These are phyloP conservation scores for Zymoseptoria passerinii DNA, from an alignment of 2,329 filamentous ascomycete species.

Conservation along the genomic window DNA sequence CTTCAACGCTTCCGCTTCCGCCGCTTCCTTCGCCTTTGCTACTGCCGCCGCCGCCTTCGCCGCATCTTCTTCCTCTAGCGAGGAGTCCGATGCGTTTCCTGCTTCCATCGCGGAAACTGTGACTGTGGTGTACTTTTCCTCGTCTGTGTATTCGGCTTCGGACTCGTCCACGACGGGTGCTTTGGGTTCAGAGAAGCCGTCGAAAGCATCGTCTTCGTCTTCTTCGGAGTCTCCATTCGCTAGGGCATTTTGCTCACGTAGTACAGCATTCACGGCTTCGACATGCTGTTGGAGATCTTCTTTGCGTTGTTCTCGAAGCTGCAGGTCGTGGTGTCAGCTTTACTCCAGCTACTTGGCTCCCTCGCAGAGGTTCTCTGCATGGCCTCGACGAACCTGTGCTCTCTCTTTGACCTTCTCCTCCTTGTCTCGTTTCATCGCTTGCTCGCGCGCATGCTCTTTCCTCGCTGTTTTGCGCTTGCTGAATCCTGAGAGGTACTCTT, in stretches of 20 bases:
- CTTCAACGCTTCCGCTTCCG: constrained; percentile 30
- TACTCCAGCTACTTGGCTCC: not conserved
- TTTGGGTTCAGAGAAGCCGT: constrained; percentile 12
- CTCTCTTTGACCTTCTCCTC: constrained; percentile 67
- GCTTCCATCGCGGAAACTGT: constrained; percentile 72
- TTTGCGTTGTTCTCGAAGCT: constrained; percentile 79
- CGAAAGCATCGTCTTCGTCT: constrained; percentile 25
- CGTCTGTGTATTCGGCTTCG: constrained; percentile 91
- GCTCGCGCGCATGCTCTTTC: constrained; percentile 74
- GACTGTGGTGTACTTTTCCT: constrained; percentile 91
- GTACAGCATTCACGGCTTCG: constrained; percentile 60
- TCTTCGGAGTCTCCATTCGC: constrained; percentile 20
- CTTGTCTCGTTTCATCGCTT: constrained; percentile 65
- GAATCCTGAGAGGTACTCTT: constrained; percentile 90
- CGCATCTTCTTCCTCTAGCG: constrained; percentile 23
- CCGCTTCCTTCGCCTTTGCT: constrained; percentile 14
- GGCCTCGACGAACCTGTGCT: constrained; percentile 55
- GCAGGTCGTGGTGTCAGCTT: constrained; percentile 3
- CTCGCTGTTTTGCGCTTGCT: constrained; percentile 89
- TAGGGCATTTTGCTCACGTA: constrained; percentile 47
- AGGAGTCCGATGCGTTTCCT: constrained; percentile 26
- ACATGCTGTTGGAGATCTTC: constrained; percentile 77
- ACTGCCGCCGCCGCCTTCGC: constrained; percentile 21
- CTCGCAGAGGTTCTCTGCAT: not conserved
- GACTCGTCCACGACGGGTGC: constrained; percentile 6